These are phyloP conservation scores for Aspergillus sp. DNA, from an alignment of 2,329 filamentous ascomycete species.

Conservation along the genomic window DNA sequence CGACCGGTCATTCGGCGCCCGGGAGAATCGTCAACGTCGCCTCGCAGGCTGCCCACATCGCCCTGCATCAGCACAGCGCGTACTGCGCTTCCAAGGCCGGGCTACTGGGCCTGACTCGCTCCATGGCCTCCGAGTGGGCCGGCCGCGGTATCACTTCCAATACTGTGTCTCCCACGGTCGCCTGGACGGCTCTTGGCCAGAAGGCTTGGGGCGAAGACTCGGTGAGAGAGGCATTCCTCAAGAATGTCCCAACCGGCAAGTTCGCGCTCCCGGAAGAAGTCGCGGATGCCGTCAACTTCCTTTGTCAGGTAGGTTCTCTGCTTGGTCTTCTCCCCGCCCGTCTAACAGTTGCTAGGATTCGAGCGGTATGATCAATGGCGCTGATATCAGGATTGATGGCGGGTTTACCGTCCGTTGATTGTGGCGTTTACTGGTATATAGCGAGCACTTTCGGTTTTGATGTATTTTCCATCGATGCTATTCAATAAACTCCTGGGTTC, in stretches of 20 bases:
- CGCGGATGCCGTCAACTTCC: slow-evolving; percentile 29
- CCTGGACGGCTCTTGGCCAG: slow-evolving; percentile 38
- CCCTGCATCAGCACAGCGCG: slow-evolving; percentile 36
- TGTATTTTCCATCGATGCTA: too few relatives aligned
- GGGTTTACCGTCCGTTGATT: slow-evolving; percentile 29
- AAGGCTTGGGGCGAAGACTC: slow-evolving; percentile 32
- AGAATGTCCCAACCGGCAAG: slow-evolving; percentile 30
- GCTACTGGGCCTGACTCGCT: slow-evolving; percentile 35
- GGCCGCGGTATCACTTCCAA: slow-evolving; percentile 38
- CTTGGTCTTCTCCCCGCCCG: too few relatives aligned
- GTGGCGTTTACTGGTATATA: too few relatives aligned
- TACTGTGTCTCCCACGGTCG: slow-evolving; percentile 38
- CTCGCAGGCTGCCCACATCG: slow-evolving; percentile 39
- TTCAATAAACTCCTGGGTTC: too few relatives aligned
- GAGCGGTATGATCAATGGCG: slow-evolving; percentile 34
- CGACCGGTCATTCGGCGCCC: slow-evolving; percentile 17
- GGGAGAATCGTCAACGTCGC: slow-evolving; percentile 40
- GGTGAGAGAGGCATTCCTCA: slow-evolving; percentile 28
- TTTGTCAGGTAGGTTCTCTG: slow-evolving; percentile 29
- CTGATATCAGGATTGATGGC: slow-evolving; percentile 32
- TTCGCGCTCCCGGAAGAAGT: slow-evolving; percentile 33
- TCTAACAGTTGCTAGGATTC: slow-evolving; percentile 19
- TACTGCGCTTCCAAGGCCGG: slow-evolving; percentile 43
- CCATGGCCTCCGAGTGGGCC: slow-evolving; percentile 42
- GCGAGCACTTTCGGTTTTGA: too few relatives aligned